phyloP scores from a whole-genome alignment of 768 basidiomycete species.

The Filobasidium wieringae region DNA sequence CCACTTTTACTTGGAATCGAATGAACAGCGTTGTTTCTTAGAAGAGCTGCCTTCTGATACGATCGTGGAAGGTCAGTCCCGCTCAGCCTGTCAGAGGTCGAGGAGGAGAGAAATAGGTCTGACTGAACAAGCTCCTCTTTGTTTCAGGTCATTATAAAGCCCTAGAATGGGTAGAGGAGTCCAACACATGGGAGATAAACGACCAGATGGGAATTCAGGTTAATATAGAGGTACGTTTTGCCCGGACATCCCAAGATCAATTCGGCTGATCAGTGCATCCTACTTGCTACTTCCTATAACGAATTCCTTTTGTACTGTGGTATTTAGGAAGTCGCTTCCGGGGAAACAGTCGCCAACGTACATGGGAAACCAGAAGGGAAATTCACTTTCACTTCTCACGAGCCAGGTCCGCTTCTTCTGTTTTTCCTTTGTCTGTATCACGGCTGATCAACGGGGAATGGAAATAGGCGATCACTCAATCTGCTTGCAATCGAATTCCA shows the following conservation, averaged over 20 bases:
- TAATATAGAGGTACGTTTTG: slow-evolving; percentile 63
- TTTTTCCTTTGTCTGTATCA: background rate
- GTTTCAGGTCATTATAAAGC: slow-evolving; percentile 76
- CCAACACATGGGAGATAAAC: slow-evolving; percentile 58
- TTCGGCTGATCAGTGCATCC: no score
- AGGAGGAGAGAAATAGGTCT: background rate
- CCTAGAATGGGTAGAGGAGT: slow-evolving; percentile 72
- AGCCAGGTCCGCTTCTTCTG: slow-evolving; percentile 44
- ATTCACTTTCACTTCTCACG: slow-evolving; percentile 96
- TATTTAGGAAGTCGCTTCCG: slow-evolving; percentile 68
- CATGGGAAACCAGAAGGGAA: slow-evolving; percentile 79
- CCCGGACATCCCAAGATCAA: background rate
- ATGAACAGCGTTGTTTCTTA: slow-evolving; percentile 86
- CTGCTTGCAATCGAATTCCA: slow-evolving; percentile 85
- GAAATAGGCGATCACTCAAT: slow-evolving; percentile 78
- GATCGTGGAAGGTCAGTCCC: slow-evolving; percentile 69
- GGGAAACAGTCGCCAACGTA: slow-evolving; percentile 61
- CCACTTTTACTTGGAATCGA: slow-evolving; percentile 92
- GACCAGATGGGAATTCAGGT: slow-evolving; percentile 76
- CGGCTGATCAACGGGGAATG: background rate
- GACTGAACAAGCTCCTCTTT: background rate
- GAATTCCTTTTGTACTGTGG: background rate
- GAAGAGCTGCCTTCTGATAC: slow-evolving; percentile 92
- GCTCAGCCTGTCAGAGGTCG: background rate
- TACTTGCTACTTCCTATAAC: no score